These are phyloP conservation scores for Plicaturopsis crispa DNA, from an alignment of 768 basidiomycete genomes.

Conservation along the genomic window DNA sequence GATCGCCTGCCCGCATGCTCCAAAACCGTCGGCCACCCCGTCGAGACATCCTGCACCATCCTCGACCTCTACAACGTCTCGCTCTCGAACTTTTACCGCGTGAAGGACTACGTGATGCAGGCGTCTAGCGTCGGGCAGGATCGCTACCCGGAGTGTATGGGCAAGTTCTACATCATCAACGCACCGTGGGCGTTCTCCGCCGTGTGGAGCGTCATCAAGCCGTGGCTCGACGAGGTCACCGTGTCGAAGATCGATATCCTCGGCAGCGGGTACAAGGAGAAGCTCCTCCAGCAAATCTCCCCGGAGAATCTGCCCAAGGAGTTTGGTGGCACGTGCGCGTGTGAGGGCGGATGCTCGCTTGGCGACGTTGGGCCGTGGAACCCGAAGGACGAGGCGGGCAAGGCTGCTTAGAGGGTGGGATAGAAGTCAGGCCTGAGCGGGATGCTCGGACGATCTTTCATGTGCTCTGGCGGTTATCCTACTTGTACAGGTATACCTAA, in stretches of 20 bases:
- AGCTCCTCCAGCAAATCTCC: constrained; percentile 76
- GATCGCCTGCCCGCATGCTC: constrained; percentile 81
- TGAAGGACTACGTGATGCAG: constrained; percentile 83
- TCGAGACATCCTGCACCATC: constrained; percentile 98
- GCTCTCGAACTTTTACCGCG: constrained; percentile 76
- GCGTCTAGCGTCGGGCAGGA: constrained; percentile 81
- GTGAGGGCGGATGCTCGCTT: constrained; percentile 74
- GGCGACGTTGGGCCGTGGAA: constrained; percentile 95
- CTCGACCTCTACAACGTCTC: constrained; percentile 75
- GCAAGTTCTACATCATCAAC: constrained; percentile 98
- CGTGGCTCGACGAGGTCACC: constrained; percentile 93
- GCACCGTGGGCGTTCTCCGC: constrained; percentile 88
- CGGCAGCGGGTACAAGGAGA: constrained; percentile 65
- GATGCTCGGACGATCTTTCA: too few relatives aligned
- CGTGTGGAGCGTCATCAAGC: constrained; percentile 85
- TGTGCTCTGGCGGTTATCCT: too few relatives aligned
- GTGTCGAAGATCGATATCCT: constrained; percentile 92
- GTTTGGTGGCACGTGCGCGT: constrained; percentile 78
- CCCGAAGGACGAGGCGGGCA: too few relatives aligned
- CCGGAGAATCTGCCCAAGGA: constrained; percentile 77
- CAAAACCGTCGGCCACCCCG: constrained; percentile 65
- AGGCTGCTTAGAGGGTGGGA: too few relatives aligned
- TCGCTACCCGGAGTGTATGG: constrained; percentile 91
- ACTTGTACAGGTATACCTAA: too few relatives aligned
- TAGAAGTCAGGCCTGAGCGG: too few relatives aligned